These are phyloP conservation scores for Cymbopogon citratus DNA, from an alignment of 176 grass and related monocot genomes.

Conservation along the genomic window DNA sequence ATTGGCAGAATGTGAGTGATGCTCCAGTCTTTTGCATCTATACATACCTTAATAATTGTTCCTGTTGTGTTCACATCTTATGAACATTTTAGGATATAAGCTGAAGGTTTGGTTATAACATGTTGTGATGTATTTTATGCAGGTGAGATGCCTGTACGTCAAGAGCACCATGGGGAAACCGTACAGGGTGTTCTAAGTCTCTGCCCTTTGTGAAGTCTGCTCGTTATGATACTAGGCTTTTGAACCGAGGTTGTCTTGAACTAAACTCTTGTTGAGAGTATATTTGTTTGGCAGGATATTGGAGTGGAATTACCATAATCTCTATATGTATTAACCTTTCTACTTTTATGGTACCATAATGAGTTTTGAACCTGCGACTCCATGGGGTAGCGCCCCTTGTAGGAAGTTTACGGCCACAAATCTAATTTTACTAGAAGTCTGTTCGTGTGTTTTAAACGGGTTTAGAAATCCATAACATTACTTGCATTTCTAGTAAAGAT, in stretches of 20 bases:
- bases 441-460: no score
- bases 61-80: background rate
- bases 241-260: background rate
- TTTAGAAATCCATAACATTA: no score
- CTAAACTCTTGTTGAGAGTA: background rate
- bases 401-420: no score
- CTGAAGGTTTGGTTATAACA: background rate
- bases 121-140: background rate
- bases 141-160: constrained; percentile 94
- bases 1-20: constrained; percentile 89
- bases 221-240: background rate
- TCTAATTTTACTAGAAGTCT: no score
- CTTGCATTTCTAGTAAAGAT: no score
- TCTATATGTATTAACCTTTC: no score
- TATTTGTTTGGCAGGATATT: background rate
- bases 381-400: no score
- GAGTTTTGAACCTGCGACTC: no score
- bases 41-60: background rate
- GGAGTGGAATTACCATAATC: background rate
- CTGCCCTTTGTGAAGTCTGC: constrained; percentile 2
- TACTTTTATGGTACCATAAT: no score
- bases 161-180: constrained; percentile 99
- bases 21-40: background rate
- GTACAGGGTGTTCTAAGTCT: constrained; percentile 65
- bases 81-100: background rate